Evolutionary conservation across 257 asterid genomes (phyloP).

Genomic region (Leonotis leonurus): DNA sequence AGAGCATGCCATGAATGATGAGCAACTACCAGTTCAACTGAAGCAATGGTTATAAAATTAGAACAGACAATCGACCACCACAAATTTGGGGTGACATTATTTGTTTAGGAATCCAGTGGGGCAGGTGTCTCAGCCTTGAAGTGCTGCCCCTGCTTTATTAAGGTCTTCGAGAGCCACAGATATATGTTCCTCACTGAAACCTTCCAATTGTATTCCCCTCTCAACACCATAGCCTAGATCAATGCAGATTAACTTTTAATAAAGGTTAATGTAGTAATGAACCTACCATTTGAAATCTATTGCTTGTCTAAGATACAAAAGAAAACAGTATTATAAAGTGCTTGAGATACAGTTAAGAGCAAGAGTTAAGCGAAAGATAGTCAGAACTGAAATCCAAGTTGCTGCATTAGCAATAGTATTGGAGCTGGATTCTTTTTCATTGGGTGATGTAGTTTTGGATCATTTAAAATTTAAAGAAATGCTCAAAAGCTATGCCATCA

Average conservation of each 20-base stretch:
- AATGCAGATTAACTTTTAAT: neutral
- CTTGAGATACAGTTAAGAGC: neutral
- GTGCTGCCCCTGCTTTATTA: constrained; percentile 53
- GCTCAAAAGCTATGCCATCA: neutral
- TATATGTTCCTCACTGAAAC: constrained; percentile 66
- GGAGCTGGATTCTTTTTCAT: neutral
- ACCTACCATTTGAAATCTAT: neutral
- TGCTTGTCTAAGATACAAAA: neutral
- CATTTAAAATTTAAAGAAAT: neutral
- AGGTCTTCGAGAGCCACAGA: constrained; percentile 78
- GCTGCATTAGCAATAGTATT: too few species aligned
- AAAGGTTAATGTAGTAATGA: neutral
- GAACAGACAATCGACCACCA: too few species aligned
- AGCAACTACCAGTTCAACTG: too few species aligned
- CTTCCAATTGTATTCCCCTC: constrained; percentile 66
- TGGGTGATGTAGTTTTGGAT: neutral
- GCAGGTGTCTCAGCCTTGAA: constrained; percentile 19
- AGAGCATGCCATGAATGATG: constrained; percentile 16
- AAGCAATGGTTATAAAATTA: too few species aligned
- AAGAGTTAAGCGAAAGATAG: too few species aligned
- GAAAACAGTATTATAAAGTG: neutral
- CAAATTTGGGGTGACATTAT: constrained; percentile 26
- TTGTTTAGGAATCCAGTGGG: constrained; percentile 4
- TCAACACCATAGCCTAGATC: constrained; percentile 67
- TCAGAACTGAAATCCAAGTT: too few species aligned